These are phyloP conservation scores for Chaetomiaceae sp. DNA, from an alignment of 2,329 filamentous ascomycete genomes.

Conservation along the genomic window DNA sequence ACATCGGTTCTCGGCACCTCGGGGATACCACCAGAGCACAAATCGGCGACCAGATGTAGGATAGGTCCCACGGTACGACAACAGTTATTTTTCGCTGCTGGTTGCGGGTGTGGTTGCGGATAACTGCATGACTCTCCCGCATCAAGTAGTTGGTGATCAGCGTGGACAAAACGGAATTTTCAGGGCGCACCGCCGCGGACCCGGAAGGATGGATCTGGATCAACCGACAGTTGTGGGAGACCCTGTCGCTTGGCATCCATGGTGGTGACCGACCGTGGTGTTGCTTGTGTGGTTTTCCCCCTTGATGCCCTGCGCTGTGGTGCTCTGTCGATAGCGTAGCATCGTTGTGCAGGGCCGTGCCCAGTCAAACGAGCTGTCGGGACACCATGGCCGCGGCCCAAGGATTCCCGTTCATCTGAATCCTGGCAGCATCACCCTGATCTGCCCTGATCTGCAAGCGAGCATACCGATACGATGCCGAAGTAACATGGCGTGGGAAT, in stretches of 20 bases:
- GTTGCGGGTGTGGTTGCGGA: slow-evolving; percentile 2
- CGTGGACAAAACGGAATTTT: slow-evolving; percentile 6
- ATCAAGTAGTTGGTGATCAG: slow-evolving; percentile 1
- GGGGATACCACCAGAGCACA: slow-evolving; percentile 17
- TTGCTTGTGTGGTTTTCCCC: too few relatives aligned
- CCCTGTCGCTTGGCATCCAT: neutral
- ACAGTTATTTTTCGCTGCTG: neutral
- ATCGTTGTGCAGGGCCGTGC: neutral
- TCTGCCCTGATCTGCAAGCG: neutral
- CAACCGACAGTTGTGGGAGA: neutral
- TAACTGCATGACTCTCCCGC: slow-evolving; percentile 8
- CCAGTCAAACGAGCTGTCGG: neutral
- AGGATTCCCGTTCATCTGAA: too few relatives aligned
- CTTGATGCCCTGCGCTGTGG: too few relatives aligned
- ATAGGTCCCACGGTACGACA: slow-evolving; percentile 7
- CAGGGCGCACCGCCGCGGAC: slow-evolving; percentile 3
- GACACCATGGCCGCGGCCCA: neutral
- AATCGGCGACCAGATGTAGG: slow-evolving; percentile 15
- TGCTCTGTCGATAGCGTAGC: neutral
- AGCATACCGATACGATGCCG: neutral
- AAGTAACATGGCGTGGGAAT: neutral
- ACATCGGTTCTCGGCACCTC: slow-evolving; percentile 12
- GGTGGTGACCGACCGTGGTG: too few relatives aligned
- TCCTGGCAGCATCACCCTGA: neutral
- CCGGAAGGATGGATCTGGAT: neutral